phyloP scores from a whole-genome alignment of 83 land plant genomes.

The Diphasiastrum complanatum region DNA sequence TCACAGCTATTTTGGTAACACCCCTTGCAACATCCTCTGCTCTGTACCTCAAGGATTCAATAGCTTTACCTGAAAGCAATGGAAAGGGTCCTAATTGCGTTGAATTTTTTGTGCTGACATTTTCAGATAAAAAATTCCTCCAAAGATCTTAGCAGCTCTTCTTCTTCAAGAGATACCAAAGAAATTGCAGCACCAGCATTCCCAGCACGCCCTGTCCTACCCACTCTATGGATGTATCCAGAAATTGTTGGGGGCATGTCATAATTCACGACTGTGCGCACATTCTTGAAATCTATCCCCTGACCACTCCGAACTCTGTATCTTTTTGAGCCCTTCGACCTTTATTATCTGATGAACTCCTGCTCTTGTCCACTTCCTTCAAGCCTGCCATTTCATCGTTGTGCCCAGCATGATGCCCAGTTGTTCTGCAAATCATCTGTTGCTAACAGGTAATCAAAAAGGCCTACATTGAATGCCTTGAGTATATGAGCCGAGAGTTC shows the following conservation, averaged over 20 bases:
- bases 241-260: constrained; percentile 65
- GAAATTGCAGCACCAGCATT: constrained; percentile 79
- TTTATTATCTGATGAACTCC: constrained; percentile 46
- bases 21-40: constrained; percentile 87
- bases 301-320: constrained; percentile 90
- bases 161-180: constrained; percentile 76
- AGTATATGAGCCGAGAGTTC: constrained; percentile 91
- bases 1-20: constrained; percentile 70
- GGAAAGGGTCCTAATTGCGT: constrained; percentile 65
- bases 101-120: constrained; percentile 26
- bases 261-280: constrained; percentile 79
- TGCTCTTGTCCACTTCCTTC: constrained; percentile 17
- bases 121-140: constrained; percentile 37
- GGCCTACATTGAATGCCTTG: constrained; percentile 82
- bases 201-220: constrained; percentile 90
- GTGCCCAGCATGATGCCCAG: constrained; percentile 25
- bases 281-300: constrained; percentile 94
- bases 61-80: constrained; percentile 59
- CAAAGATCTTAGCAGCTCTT: constrained; percentile 45
- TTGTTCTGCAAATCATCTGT: constrained; percentile 55
- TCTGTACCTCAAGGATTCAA: constrained; percentile 83
- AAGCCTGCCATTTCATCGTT: neutral
- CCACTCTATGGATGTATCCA: constrained; percentile 85
- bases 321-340: constrained; percentile 42
- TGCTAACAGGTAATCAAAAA: constrained; percentile 88